A percentile compares a stretch with the other conserved stretches of the same genome.
Conservation (phyloP, 805 yeast species). For the Candida peoriensis region DNA sequence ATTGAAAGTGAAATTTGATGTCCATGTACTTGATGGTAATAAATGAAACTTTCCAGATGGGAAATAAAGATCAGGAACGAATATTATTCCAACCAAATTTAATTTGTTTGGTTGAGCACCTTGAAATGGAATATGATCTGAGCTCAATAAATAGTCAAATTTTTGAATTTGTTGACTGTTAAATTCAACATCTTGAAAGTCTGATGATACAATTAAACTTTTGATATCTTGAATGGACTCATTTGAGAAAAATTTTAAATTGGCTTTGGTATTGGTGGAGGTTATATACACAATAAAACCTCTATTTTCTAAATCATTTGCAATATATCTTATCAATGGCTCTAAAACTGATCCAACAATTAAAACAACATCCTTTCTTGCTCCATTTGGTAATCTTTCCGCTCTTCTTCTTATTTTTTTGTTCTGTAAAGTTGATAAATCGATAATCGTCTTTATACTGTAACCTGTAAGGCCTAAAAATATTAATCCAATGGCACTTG, state of each 20-base stretch:
- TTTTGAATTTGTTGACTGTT: conserved; percentile 40
- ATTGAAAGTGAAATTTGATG: conserved; percentile 38
- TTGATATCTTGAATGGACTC: conserved; percentile 68
- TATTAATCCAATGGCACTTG: neutral
- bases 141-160: conserved; percentile 43
- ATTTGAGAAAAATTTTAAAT: conserved; percentile 41
- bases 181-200: conserved; percentile 35
- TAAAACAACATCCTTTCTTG: conserved; percentile 69
- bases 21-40: conserved; percentile 48
- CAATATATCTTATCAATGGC: conserved; percentile 63
- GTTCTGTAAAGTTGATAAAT: neutral
- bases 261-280: conserved; percentile 29
- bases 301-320: conserved; percentile 68
- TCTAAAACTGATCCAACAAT: conserved; percentile 75
- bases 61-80: conserved; percentile 65
- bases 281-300: conserved; percentile 82
- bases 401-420: conserved; percentile 44
- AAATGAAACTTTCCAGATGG: conserved; percentile 66
- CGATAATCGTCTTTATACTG: neutral
- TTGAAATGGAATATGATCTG: conserved; percentile 54
- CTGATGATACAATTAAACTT: conserved; percentile 50
- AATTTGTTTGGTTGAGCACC: conserved; percentile 54
- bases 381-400: conserved; percentile 58
- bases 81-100: conserved; percentile 56
- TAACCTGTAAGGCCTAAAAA: conserved; percentile 7